Evolutionary conservation across 2,329 filamentous ascomycete genomes (phyloP), one percentile per base, ranked within the genome.

Genomic region (Lasiodiplodia citricola): DNA sequence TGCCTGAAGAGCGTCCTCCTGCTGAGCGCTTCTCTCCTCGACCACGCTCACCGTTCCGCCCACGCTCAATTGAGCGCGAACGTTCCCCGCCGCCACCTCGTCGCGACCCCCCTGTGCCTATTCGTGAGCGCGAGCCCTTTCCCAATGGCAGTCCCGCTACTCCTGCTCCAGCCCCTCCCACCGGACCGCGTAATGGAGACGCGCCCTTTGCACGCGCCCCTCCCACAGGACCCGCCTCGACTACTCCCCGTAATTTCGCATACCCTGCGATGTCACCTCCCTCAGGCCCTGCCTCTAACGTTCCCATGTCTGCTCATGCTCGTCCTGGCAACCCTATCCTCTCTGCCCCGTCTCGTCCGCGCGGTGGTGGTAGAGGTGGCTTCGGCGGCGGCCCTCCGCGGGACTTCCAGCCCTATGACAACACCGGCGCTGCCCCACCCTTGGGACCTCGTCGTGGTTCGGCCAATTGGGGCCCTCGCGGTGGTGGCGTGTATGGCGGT

Each of bases 291-390:
- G 72, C 73, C 11, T 64, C 60, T n/a, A 55, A 73, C 77, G 72
- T 75, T 50, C 69, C 79, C 28, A 76, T 73, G 28, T 75, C 79
- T 11, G 68, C 76, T 0, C 79, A 76, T n/a, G 63, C 66, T 35
- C 75, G 79, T 41, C 71, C 71, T 37, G 75, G 69, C 52, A 80
- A 80, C 47, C 78, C 80, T 31, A 75, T 79, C 2, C 73, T 81
- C n/a, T 76, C 75, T 60, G 79, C 79, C 11, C 80, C 80, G 35
- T 81, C 80, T 38, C 75, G 78, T 50, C 79, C 80, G 18, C 76
- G 79, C 18, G 78, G 81, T 52, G 79, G 81, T 44, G 77, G 78
- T 23, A 77, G 82, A 60, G 80, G 80, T n/a, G 75, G 79, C 18
- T 83, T 80, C 68, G 74, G 74, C 21, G 60, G 58, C 4, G 58